Conservation (phyloP, 805 yeast species). For the Candida methanosorbosa region DNA sequence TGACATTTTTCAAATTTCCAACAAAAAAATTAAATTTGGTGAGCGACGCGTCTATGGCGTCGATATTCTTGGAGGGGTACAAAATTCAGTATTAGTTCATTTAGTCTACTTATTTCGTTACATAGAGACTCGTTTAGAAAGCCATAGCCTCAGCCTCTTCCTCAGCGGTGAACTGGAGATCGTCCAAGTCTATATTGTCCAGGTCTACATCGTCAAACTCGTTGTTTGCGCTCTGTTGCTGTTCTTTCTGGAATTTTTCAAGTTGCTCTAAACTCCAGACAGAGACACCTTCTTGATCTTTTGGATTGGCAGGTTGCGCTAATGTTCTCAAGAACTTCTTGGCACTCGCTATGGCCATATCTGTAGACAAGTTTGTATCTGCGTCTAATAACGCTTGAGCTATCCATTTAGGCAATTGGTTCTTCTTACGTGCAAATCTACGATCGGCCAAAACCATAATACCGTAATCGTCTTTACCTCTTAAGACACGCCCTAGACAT, state of each 20-base stretch:
- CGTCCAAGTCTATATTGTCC: conserved; percentile 12
- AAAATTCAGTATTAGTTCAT: no score
- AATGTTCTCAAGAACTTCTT: conserved; percentile 84
- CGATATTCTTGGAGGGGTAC: no score
- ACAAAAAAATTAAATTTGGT: no score
- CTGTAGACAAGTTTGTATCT: conserved; percentile 86
- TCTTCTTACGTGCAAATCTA: conserved; percentile 77
- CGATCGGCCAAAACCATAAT: conserved; percentile 97
- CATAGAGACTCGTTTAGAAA: no score
- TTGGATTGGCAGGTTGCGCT: conserved; percentile 88
- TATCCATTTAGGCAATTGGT: conserved; percentile 94
- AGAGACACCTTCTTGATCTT: conserved; percentile 89
- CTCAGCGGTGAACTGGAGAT: not conserved
- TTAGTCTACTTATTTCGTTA: no score
- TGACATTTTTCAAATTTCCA: no score
- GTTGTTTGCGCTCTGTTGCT: conserved; percentile 16
- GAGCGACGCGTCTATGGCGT: no score
- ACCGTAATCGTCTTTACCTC: conserved; percentile 99
- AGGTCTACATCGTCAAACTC: conserved; percentile 21
- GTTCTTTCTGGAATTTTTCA: conserved; percentile 46
- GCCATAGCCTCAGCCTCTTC: not conserved
- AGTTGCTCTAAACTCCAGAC: conserved; percentile 83
- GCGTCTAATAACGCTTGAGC: conserved; percentile 89
- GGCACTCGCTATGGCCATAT: conserved; percentile 94
- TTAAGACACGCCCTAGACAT: conserved; percentile 90